A percentile compares a stretch with the other conserved stretches of the same genome.
Conservation (phyloP, 2,329 filamentous ascomycete species). For the Sarocladium oryzae region DNA sequence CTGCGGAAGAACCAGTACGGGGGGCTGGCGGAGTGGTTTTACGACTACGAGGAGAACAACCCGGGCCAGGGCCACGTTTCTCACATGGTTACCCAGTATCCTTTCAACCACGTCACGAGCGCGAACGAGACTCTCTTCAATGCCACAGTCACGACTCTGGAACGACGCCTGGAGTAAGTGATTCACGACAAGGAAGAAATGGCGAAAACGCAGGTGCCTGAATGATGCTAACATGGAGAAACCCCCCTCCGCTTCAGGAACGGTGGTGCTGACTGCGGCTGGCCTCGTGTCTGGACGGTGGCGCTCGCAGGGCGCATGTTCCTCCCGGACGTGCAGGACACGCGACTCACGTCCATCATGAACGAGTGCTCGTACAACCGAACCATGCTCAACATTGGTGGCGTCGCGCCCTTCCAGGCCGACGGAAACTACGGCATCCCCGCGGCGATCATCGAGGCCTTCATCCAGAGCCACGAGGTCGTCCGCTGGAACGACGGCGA, state of each 20-base stretch:
- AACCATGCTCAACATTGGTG: conserved; percentile 12
- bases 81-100: conserved; percentile 9
- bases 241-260: conserved; percentile 16
- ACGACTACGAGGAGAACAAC: conserved; percentile 11
- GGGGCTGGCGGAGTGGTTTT: conserved; percentile 10
- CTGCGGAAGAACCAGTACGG: conserved; percentile 4
- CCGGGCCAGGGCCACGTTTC: conserved; percentile 12
- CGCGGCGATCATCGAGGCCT: conserved; percentile 35
- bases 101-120: conserved; percentile 9
- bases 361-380: conserved; percentile 11
- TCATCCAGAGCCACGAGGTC: conserved; percentile 29
- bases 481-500: conserved; percentile 10
- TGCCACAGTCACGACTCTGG: conserved; percentile 7
- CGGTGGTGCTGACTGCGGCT: conserved; percentile 39
- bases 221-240: neutral
- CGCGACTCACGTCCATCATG: neutral
- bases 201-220: no score
- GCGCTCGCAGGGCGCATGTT: conserved; percentile 22
- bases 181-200: no score
- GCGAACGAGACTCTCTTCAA: conserved; percentile 9
- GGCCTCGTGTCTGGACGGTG: conserved; percentile 40
- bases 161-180: conserved; percentile 5
- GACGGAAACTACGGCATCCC: conserved; percentile 41
- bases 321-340: conserved; percentile 5
- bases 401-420: conserved; percentile 11